Percentiles rank a stretch among this genome's conserved stretches.
Conservation (phyloP, 2,329 filamentous ascomycete genomes). For the Alternaria metachromatica region DNA sequence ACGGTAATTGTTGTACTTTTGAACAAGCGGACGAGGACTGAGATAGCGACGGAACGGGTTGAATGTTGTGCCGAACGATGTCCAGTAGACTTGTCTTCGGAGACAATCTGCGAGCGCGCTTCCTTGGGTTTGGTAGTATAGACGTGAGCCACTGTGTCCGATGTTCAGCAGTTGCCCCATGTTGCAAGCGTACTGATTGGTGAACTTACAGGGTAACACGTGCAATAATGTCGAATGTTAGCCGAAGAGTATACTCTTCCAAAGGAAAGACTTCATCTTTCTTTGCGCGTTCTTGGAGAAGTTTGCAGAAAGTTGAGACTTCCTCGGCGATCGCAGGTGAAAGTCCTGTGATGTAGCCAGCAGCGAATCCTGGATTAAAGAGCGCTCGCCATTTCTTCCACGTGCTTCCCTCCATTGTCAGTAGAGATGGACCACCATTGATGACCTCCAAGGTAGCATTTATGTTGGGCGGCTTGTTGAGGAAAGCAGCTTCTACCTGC, state of each 20-base stretch:
- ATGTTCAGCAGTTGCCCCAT: not conserved
- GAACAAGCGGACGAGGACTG: conserved; percentile 13
- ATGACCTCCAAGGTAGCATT: conserved; percentile 15
- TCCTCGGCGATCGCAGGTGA: conserved; percentile 22
- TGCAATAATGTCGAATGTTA: conserved; percentile 28
- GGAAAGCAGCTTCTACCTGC: conserved; percentile 13
- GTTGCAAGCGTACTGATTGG: not conserved
- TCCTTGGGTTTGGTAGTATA: conserved; percentile 17
- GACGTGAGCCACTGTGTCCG: conserved; percentile 9
- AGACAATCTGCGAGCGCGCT: conserved; percentile 17
- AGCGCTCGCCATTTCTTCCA: conserved; percentile 39
- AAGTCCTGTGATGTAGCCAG: conserved; percentile 54
- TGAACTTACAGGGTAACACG: conserved; percentile 21
- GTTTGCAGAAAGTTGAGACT: conserved; percentile 18
- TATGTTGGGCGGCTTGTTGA: conserved; percentile 27
- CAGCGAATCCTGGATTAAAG: conserved; percentile 38
- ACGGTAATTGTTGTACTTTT: conserved; percentile 16
- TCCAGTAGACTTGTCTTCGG: conserved; percentile 19
- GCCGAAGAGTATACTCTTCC: conserved; percentile 19
- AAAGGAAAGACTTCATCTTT: conserved; percentile 16
- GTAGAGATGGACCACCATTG: conserved; percentile 10
- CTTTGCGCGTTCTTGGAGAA: conserved; percentile 13
- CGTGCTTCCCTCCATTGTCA: conserved; percentile 19
- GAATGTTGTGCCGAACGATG: conserved; percentile 15
- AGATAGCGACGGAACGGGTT: conserved; percentile 21